These are phyloP conservation scores for Cordyceps pruinosa DNA, from an alignment of 2,329 filamentous ascomycete species.

Conservation along the genomic window DNA sequence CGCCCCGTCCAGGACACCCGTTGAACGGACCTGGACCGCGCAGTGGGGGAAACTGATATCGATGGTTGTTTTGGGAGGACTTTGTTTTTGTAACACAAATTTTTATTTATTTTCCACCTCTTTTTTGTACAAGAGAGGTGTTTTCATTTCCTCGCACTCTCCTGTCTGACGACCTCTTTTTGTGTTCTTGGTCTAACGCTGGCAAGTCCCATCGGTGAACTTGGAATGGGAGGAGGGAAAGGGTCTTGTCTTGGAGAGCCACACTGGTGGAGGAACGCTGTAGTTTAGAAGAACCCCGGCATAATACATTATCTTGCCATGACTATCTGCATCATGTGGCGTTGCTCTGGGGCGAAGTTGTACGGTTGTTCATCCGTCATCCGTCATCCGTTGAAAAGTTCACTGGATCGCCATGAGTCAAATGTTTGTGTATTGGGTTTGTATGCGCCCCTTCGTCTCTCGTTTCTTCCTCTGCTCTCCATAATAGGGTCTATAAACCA, in stretches of 20 bases:
- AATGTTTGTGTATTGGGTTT: too few species aligned
- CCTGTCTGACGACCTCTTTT: neutral
- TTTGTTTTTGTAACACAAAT: neutral
- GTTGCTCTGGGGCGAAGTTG: too few species aligned
- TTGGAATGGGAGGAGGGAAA: neutral
- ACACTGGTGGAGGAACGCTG: neutral
- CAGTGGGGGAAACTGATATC: slow-evolving; percentile 4
- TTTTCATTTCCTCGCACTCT: neutral
- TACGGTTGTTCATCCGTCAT: too few species aligned
- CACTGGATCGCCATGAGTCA: too few species aligned
- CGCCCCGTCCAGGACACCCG: slow-evolving; percentile 9
- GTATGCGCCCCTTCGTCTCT: too few species aligned
- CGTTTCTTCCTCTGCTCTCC: too few species aligned
- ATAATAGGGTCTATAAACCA: too few species aligned
- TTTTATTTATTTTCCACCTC: neutral
- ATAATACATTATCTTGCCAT: slow-evolving; percentile 3
- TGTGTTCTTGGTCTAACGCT: neutral
- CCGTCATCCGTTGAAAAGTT: too few species aligned
- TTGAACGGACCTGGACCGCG: slow-evolving; percentile 11
- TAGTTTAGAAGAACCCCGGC: slow-evolving; percentile 10
- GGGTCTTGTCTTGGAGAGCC: neutral
- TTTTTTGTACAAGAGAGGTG: neutral
- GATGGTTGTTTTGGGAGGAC: neutral
- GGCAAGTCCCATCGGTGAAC: neutral
- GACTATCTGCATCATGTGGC: neutral